Evolutionary conservation across 108 stramenopile species (phyloP).

Genomic region (Cylindrotheca fusiformis): DNA sequence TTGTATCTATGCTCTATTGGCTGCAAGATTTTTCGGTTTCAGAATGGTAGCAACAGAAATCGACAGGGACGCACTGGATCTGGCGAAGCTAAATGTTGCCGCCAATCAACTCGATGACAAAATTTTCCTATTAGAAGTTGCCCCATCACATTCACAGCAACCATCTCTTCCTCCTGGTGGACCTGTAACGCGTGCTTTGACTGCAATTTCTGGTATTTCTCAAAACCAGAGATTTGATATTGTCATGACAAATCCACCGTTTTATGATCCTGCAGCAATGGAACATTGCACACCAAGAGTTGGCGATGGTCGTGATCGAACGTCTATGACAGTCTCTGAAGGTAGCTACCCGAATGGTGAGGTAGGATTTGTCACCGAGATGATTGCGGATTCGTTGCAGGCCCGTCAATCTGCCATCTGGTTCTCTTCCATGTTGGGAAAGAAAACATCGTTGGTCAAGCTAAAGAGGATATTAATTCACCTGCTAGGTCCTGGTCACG

Average conservation of each 20-base stretch:
- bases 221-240: slow-evolving; percentile 53
- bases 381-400: slow-evolving; percentile 42
- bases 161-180: slow-evolving; percentile 19
- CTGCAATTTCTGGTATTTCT: background rate
- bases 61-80: slow-evolving; percentile 70
- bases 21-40: slow-evolving; percentile 35
- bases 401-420: slow-evolving; percentile 35
- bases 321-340: slow-evolving; percentile 64
- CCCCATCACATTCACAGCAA: slow-evolving; percentile 23
- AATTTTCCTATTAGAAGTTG: slow-evolving; percentile 52
- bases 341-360: slow-evolving; percentile 60
- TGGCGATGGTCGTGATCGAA: slow-evolving; percentile 73
- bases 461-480: slow-evolving; percentile 49
- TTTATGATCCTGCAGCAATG: slow-evolving; percentile 64
- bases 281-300: slow-evolving; percentile 28
- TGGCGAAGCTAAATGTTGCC: slow-evolving; percentile 66
- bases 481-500: slow-evolving; percentile 59
- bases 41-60: slow-evolving; percentile 82
- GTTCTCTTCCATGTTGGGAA: slow-evolving; percentile 86
- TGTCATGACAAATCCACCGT: slow-evolving; percentile 94
- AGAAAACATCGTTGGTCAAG: slow-evolving; percentile 48
- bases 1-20: slow-evolving; percentile 84
- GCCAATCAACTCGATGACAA: slow-evolving; percentile 60
- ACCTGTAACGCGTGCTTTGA: slow-evolving; percentile 17
- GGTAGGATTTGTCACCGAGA: slow-evolving; percentile 51